Percentiles rank a stretch among this genome's conserved stretches.
Conservation (phyloP, 495 filamentous ascomycete species). For the Annulohypoxylon maeteangense region DNA sequence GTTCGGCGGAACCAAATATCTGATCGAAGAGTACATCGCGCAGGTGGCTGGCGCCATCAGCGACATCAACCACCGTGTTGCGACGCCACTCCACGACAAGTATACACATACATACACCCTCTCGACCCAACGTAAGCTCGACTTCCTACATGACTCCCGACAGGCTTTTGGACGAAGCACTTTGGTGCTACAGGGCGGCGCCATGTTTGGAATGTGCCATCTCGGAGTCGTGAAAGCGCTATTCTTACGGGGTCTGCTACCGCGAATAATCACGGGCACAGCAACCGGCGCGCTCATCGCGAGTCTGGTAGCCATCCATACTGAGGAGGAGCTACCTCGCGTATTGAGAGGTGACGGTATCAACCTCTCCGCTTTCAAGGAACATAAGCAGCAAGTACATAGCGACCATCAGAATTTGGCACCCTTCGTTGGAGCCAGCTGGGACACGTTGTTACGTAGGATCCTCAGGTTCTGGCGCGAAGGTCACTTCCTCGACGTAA, state of each 20-base stretch:
- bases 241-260: conserved; percentile 83
- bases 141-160: conserved; percentile 88
- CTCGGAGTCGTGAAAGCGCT: conserved; percentile 90
- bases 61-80: conserved; percentile 69
- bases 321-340: conserved; percentile 82
- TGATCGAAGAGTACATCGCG: conserved; percentile 92
- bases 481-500: conserved; percentile 86
- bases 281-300: conserved; percentile 92
- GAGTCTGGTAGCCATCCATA: conserved; percentile 87
- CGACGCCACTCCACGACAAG: conserved; percentile 31
- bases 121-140: conserved; percentile 85
- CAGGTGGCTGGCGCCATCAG: conserved; percentile 82
- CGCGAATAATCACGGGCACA: conserved; percentile 90
- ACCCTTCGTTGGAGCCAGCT: conserved; percentile 53
- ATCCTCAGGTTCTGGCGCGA: conserved; percentile 72
- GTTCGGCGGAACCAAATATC: conserved; percentile 87
- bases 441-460: conserved; percentile 69
- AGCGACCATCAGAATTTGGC: conserved; percentile 25
- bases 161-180: conserved; percentile 91
- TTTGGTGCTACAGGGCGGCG: conserved; percentile 88
- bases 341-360: conserved; percentile 83
- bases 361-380: conserved; percentile 81
- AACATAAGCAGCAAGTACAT: conserved; percentile 43
- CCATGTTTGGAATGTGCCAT: conserved; percentile 92
- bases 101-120: conserved; percentile 65